Conservation (phyloP, 2,329 filamentous ascomycete species). For the Diplodia intermedia region DNA sequence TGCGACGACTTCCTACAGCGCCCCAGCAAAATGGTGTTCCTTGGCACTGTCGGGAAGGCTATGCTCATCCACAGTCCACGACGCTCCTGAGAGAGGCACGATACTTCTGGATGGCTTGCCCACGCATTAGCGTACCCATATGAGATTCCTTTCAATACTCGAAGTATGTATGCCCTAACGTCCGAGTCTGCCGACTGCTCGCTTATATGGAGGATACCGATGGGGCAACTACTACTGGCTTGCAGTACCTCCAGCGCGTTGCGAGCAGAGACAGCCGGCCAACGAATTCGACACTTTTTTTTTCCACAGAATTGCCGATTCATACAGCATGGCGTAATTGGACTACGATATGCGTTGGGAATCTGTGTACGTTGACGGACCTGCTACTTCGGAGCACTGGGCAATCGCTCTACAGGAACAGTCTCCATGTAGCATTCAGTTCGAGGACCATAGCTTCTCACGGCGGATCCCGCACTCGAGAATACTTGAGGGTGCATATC, state of each 20-base stretch:
- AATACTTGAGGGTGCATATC: background rate
- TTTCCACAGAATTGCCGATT: background rate
- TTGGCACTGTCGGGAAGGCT: constrained; percentile 41
- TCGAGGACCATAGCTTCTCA: background rate
- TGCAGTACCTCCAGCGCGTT: background rate
- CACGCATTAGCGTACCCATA: background rate
- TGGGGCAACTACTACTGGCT: background rate
- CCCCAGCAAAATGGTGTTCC: constrained; percentile 42
- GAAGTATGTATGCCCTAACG: background rate
- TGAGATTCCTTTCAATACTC: background rate
- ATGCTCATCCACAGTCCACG: constrained; percentile 44
- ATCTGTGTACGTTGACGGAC: background rate
- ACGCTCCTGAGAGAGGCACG: constrained; percentile 44
- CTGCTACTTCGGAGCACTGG: background rate
- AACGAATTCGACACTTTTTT: background rate
- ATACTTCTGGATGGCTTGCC: constrained; percentile 41
- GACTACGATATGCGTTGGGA: background rate
- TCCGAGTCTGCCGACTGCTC: background rate
- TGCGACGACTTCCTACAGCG: constrained; percentile 49
- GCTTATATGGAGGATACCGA: background rate
- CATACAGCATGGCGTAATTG: background rate
- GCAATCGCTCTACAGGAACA: background rate
- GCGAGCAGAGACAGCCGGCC: background rate
- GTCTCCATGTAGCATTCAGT: background rate
- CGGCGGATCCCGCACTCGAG: background rate